Percentiles rank a stretch among this genome's conserved stretches.
These are phyloP conservation scores for Phytophthora brassicae DNA, from an alignment of 352 stramenopile species.

Conservation along the genomic window DNA sequence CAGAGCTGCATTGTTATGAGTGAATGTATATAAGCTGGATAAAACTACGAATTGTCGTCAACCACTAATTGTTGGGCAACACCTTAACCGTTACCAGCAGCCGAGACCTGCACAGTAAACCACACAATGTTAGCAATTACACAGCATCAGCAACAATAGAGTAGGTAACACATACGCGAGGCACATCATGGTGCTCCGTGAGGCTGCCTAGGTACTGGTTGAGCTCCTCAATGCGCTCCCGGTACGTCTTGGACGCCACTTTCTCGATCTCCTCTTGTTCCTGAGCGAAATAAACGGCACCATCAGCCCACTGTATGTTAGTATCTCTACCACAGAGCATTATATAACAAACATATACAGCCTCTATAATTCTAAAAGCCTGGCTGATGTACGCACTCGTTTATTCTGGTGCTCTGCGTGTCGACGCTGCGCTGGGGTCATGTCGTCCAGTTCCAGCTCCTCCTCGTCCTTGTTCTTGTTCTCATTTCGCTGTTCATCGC, in stretches of 20 bases:
- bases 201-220: constrained; percentile 95
- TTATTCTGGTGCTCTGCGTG: constrained; percentile 83
- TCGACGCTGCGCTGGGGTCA: constrained; percentile 77
- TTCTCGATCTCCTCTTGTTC: constrained; percentile 89
- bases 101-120: constrained; percentile 58
- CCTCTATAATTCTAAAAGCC: not conserved
- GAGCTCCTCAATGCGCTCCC: constrained; percentile 95
- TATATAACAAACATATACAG: not conserved
- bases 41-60: constrained; percentile 18
- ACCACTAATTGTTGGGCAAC: not conserved
- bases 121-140: not conserved
- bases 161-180: constrained; percentile 70
- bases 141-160: not conserved
- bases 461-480: constrained; percentile 20
- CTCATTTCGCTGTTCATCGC: constrained; percentile 22
- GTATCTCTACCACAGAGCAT: not conserved
- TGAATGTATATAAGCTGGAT: constrained; percentile 27
- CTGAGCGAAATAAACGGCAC: constrained; percentile 24
- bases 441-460: constrained; percentile 42
- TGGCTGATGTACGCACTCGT: constrained; percentile 44
- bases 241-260: constrained; percentile 85
- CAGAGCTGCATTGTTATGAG: constrained; percentile 13
- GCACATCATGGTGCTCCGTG: constrained; percentile 98
- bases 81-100: constrained; percentile 89
- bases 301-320: not conserved